Conservation (phyloP, 1,284 basidiomycete genomes). For the Trichosporon sp. region DNA sequence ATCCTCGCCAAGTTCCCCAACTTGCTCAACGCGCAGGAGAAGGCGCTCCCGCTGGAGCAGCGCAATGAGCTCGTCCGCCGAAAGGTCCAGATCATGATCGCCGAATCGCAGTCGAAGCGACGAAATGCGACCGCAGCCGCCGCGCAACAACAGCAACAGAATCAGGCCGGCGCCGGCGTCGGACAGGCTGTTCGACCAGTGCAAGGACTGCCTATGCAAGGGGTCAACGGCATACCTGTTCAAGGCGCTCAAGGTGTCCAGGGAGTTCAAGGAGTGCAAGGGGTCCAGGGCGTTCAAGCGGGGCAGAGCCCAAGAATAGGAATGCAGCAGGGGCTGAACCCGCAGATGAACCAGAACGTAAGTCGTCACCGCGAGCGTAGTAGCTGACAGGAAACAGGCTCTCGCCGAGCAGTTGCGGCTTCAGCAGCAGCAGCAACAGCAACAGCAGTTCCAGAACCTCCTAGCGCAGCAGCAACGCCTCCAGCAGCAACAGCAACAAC, state of each 20-base stretch:
- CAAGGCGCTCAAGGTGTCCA: background rate
- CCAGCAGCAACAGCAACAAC: conserved; percentile 8
- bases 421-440: conserved; percentile 14
- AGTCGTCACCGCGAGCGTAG: background rate
- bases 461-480: conserved; percentile 14
- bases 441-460: conserved; percentile 17
- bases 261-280: background rate
- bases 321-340: conserved; percentile 13
- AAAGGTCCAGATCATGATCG: conserved; percentile 20
- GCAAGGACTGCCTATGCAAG: background rate
- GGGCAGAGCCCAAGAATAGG: conserved; percentile 12
- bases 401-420: conserved; percentile 8
- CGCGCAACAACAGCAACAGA: conserved; percentile 6
- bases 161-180: background rate
- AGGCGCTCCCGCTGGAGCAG: conserved; percentile 25
- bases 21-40: conserved; percentile 30
- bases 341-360: conserved; percentile 19
- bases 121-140: background rate
- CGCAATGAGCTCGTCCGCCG: conserved; percentile 30
- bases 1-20: conserved; percentile 24
- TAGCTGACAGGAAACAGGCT: background rate
- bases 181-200: background rate
- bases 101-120: conserved; percentile 3
- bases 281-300: background rate
- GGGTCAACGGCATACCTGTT: background rate